Evolutionary conservation across 2,329 filamentous ascomycete species (phyloP), one percentile per base, ranked within the genome.

Genomic region (Clarireedia homoeocarpa): DNA sequence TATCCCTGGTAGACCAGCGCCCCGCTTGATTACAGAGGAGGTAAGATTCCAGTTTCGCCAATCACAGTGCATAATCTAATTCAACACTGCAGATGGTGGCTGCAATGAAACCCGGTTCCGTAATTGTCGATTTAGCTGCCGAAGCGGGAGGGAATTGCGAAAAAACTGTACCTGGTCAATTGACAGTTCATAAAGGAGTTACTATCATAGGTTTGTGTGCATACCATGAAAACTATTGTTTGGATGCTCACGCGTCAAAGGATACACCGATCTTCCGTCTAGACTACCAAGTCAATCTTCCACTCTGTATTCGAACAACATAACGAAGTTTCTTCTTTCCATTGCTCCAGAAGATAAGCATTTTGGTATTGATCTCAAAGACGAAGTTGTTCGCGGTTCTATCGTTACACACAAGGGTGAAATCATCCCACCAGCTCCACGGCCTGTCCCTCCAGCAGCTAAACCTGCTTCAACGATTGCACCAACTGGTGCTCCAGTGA

Each of bases 251-350:
- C 6, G 48, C 49, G 2, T 5, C 17, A 10, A 2, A 83, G 81
- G 87, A 36, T 95, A 95, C 70, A 95, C 90, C 45, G 90, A 96
- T 71, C 77, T 95, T 27, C 90, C 91, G 0, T 95, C 90, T 34
- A 82, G 90, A 47, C 77, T 96, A 2, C 89, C 91, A 0, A 95
- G 90, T 0, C 91, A 96, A 70, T 89, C 90, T 0, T 95, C 90
- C 0, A 95, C 89, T 0, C 74, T 96, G 20, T 96, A 95, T 71
- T 94, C 89, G 2, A 96, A 95, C 78, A 96, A 96, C 68, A 91
- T 95, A 65, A 91, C 86, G 62, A 96, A 95, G 68, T 87, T 91
- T 56, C 74, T 95, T 27, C 77, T 96, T 9, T 94, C 90, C 0
- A 89, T 95, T 77, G 72, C 84, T 1, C 88, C 89, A 1, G 80